Percentiles rank a stretch among this genome's conserved stretches.
Evolutionary conservation across 331 rosid species (phyloP).

Genomic region (Cydonia oblonga): DNA sequence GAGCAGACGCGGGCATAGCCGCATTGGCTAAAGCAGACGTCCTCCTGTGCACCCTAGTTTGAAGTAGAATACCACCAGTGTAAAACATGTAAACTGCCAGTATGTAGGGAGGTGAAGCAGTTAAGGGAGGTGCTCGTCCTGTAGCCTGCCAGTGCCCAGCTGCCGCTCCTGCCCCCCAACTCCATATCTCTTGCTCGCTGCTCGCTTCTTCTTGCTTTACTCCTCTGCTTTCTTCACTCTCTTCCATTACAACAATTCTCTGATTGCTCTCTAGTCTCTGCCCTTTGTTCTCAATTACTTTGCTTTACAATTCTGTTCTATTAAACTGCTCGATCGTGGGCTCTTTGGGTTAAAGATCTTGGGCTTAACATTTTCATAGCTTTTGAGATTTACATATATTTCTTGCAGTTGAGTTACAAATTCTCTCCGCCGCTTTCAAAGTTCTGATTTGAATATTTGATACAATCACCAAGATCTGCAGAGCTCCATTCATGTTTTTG

Average conservation of each 20-base stretch:
- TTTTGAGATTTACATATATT: no score
- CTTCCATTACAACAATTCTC: constrained; percentile 20
- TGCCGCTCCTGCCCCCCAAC: constrained; percentile 96
- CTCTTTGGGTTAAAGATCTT: not conserved
- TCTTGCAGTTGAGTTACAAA: no score
- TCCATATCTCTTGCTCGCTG: constrained; percentile 38
- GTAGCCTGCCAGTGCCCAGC: constrained; percentile 45
- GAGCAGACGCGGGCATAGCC: not conserved
- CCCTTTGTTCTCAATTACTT: not conserved
- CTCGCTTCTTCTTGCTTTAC: constrained; percentile 1
- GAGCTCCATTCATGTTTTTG: no score
- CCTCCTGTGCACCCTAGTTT: no score
- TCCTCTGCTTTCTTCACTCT: not conserved
- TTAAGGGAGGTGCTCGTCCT: constrained; percentile 57
- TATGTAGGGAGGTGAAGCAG: constrained; percentile 35
- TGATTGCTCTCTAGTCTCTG: no score
- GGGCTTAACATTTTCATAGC: not conserved
- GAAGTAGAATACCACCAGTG: not conserved
- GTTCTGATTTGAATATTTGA: no score
- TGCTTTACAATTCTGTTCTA: not conserved
- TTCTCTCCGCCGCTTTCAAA: no score
- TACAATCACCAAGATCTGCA: no score
- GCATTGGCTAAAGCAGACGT: not conserved
- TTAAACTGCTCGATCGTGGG: not conserved
- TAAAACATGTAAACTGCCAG: not conserved